Conservation (phyloP, 352 stramenopile species). For the Phytophthora pseudosyringae region DNA sequence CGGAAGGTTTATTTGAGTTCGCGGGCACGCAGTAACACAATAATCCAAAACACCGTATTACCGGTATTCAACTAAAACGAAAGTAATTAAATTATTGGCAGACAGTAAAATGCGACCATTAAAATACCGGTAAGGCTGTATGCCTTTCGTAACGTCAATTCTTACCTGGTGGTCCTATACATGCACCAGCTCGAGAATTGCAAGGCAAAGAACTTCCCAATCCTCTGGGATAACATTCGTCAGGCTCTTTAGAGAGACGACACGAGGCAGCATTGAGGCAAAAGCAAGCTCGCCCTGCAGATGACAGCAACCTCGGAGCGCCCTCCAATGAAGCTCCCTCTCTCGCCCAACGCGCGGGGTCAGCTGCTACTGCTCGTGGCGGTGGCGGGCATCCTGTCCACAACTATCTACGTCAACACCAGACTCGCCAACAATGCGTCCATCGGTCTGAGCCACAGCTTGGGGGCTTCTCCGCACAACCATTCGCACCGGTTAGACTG, state of each 20-base stretch:
- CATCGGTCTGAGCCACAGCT: constrained; percentile 24
- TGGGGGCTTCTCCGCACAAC: constrained; percentile 16
- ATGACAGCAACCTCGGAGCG: not conserved
- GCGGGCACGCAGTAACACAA: too few relatives aligned
- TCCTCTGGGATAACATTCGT: too few relatives aligned
- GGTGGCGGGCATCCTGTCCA: constrained; percentile 6
- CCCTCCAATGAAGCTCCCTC: not conserved
- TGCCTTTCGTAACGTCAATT: too few relatives aligned
- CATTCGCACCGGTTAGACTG: constrained; percentile 18
- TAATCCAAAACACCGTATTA: too few relatives aligned
- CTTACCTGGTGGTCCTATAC: too few relatives aligned
- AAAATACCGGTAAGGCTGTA: too few relatives aligned
- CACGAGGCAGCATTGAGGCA: not conserved
- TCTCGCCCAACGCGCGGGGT: not conserved
- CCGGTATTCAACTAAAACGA: too few relatives aligned
- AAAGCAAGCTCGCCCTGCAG: not conserved
- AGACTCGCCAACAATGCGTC: constrained; percentile 19
- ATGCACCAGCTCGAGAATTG: too few relatives aligned
- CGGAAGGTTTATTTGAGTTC: too few relatives aligned
- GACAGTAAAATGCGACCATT: too few relatives aligned
- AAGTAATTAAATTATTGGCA: too few relatives aligned
- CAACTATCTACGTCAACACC: constrained; percentile 33
- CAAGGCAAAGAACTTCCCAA: too few relatives aligned
- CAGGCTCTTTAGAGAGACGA: not conserved
- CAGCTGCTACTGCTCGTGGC: constrained; percentile 8